A percentile compares a stretch with the other conserved stretches of the same genome.
Conservation (phyloP, 805 yeast species). For the Priceomyces carsonii region DNA sequence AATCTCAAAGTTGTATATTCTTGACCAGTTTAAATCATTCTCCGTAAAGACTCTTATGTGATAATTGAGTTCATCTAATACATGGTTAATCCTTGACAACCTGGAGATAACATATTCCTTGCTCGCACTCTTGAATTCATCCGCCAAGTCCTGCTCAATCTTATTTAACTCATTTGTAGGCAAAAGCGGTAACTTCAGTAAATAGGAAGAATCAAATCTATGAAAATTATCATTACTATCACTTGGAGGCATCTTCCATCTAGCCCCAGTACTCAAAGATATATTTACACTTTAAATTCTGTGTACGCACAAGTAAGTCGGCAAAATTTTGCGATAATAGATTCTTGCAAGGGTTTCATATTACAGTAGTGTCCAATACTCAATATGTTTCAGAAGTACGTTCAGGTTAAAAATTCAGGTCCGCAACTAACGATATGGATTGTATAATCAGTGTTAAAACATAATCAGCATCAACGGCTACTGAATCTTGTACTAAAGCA, state of each 20-base stretch:
- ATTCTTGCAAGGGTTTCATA: too few species aligned
- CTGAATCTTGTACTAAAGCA: too few species aligned
- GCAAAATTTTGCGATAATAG: too few species aligned
- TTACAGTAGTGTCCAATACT: too few species aligned
- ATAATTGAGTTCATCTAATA: conserved; percentile 22
- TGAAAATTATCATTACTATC: not conserved
- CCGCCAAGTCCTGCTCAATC: conserved; percentile 18
- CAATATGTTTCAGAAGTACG: too few species aligned
- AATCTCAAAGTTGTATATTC: conserved; percentile 32
- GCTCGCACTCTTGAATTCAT: conserved; percentile 26
- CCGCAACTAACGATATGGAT: too few species aligned
- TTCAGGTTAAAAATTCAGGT: too few species aligned
- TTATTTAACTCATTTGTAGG: conserved; percentile 24
- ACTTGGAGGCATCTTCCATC: conserved; percentile 1
- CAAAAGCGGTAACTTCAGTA: conserved; percentile 17
- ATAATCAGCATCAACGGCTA: too few species aligned
- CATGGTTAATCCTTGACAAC: conserved; percentile 26
- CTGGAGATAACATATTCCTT: conserved; percentile 28
- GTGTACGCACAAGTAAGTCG: too few species aligned
- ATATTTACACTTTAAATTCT: too few species aligned
- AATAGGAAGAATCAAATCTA: conserved; percentile 1
- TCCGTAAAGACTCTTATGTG: conserved; percentile 25
- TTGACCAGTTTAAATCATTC: conserved; percentile 34
- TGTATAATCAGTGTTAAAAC: too few species aligned
- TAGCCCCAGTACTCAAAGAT: too few species aligned